Conservation (phyloP, 2,329 filamentous ascomycete genomes). For the Fusarium devonianum region DNA sequence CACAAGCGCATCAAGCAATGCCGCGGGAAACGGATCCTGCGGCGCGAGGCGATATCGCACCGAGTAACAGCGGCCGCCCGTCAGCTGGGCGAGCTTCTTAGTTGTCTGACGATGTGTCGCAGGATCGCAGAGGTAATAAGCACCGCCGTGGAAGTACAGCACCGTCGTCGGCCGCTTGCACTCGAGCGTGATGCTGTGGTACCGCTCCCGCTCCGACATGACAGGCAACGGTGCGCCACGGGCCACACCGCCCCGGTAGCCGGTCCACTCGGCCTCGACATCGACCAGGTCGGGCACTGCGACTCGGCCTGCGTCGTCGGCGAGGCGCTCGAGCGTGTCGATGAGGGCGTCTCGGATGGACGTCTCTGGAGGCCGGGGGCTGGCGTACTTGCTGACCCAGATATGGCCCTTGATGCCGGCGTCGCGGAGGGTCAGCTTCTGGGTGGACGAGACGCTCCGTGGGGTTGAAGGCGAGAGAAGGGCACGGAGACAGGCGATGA, state of each 20-base stretch:
- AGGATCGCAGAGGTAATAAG: conserved; percentile 76
- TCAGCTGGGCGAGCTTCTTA: conserved; percentile 69
- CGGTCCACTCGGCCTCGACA: conserved; percentile 79
- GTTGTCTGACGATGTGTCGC: conserved; percentile 66
- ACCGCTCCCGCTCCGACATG: conserved; percentile 70
- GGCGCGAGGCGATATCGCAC: conserved; percentile 79
- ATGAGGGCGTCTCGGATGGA: conserved; percentile 65
- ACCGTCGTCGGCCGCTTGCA: conserved; percentile 68
- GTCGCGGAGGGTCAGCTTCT: conserved; percentile 68
- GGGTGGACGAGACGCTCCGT: conserved; percentile 65
- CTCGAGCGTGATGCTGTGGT: conserved; percentile 71
- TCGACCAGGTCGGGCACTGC: conserved; percentile 60
- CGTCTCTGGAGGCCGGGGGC: conserved; percentile 65
- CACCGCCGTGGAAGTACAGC: conserved; percentile 80
- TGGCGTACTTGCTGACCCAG: conserved; percentile 78
- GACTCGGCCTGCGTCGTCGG: conserved; percentile 19
- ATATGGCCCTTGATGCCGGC: conserved; percentile 77
- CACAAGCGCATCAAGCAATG: conserved; percentile 74
- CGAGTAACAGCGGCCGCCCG: conserved; percentile 72
- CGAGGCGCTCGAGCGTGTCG: conserved; percentile 55
- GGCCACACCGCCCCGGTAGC: conserved; percentile 65
- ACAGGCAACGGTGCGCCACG: conserved; percentile 59
- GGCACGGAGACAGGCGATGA: conserved; percentile 74
- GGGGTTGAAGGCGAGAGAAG: conserved; percentile 59
- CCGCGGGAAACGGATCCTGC: conserved; percentile 76